Percentiles rank a stretch among this genome's conserved stretches.
Conservation (phyloP, 202 grass and related monocot species). For the Schoenoplectus triqueter region DNA sequence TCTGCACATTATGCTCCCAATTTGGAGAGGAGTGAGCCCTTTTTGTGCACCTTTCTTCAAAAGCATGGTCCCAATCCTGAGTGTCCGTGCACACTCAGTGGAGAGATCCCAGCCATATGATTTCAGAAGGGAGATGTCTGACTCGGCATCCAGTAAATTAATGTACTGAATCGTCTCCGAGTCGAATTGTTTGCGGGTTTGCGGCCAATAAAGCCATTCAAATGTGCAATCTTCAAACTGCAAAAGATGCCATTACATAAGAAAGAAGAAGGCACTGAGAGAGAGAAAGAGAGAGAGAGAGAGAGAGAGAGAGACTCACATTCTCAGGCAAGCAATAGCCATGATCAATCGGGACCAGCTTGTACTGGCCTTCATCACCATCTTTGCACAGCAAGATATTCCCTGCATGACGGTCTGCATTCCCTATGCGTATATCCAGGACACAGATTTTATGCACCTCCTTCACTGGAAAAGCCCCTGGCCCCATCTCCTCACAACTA, state of each 20-base stretch:
- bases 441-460: conserved; percentile 83
- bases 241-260: conserved; percentile 8
- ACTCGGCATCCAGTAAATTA: conserved; percentile 68
- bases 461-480: conserved; percentile 50
- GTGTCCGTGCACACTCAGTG: conserved; percentile 50
- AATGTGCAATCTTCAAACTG: conserved; percentile 93
- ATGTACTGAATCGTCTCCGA: conserved; percentile 57
- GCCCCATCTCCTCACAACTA: conserved; percentile 75
- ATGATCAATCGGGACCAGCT: conserved; percentile 63
- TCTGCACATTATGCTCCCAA: conserved; percentile 77
- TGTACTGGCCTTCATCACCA: conserved; percentile 23
- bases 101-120: conserved; percentile 79
- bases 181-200: conserved; percentile 55
- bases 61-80: conserved; percentile 76
- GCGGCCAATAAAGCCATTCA: conserved; percentile 86
- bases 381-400: conserved; percentile 60
- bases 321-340: conserved; percentile 82
- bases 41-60: conserved; percentile 68
- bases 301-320: conserved; percentile 44
- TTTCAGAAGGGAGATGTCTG: conserved; percentile 75
- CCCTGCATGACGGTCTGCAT: conserved; percentile 66
- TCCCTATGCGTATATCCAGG: conserved; percentile 67
- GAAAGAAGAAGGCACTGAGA: neutral
- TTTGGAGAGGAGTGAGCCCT: conserved; percentile 66
- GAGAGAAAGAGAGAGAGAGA: neutral